Evolutionary conservation across 1,139 yeast genomes (phyloP), one percentile per base, ranked within the genome.

Genomic region (Suhomyces yuchorum): DNA sequence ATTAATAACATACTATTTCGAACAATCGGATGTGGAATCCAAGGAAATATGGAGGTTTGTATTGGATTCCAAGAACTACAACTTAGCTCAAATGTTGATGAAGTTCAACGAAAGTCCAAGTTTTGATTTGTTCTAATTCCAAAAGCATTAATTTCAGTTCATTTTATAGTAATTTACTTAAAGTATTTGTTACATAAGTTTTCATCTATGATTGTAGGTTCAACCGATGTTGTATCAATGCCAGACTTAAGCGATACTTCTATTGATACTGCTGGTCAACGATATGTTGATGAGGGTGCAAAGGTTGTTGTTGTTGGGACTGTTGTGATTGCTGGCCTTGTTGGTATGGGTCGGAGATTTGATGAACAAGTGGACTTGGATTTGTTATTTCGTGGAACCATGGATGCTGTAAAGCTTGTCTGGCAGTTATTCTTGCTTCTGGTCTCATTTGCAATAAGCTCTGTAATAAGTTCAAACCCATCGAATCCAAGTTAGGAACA

Each of bases 351-450:
- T 73, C 77, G 14, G 65, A 49, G 56, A 73, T 57, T 39, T 67
- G 73, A 48, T 63, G 73, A 57, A 64, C 58, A 45, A 67, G 58
- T 1, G 76, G 74, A 41, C 65, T 63, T 6, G 79, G 79, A 50
- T 70, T 65, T 44, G 79, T 70, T 38, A 84, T 85, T 61, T 92
- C 97, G 47, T 87, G 87, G 67, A 93, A 92, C 97, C 97, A 93
- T 3, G 96, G 96, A 63, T 92, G 97, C 59, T 87, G 93, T 57
- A 93, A 78, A 2, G 97, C 96, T 65, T 89, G 96, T 55, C 93
- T 80, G 4, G 98, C 97, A 40, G 95, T 84, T 37, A 93, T 82
- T 65, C 99, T 80, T 56, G 84, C 82, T 61, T 92, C 98, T 1
- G 99, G 99, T 59, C 92, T 84, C 85, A 92, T 81, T 66, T 91